Base-by-base conservation (phyloP, 2,329 filamentous ascomycete species). In the Fusarium luffae region DNA sequence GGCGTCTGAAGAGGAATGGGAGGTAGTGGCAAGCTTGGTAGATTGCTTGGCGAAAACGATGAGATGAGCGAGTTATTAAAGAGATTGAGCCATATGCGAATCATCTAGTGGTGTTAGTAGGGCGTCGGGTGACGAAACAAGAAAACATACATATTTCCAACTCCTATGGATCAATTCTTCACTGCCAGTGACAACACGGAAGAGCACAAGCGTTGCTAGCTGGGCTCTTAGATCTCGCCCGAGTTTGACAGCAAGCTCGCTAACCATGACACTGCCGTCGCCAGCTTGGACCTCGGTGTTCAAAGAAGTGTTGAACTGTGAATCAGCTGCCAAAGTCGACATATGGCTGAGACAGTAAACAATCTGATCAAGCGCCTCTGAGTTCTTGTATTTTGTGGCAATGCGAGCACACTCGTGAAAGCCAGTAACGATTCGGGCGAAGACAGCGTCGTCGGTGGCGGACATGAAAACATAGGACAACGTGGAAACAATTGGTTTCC, bases 401-500 rank as follows among this genome's bases (percentile, higher is more conserved):
- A 99, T 97, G 63, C 93, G 91, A 19, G 96, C 94, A 78, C 95
- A 98, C 79, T 99, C 95, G 74, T 97, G 93, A 76, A 99, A 99
- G 3, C 96, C 96, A 49, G 93, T 93, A 28, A 98, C 93, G 19
- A 99, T 92, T 63, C 96, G 89, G 37, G 93, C 93, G 77, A 97
- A 99, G 5, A 99, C 96, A 1, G 95, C 87, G 78, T 99, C 96
- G 76, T 99, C 97, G 1, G 94, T 97, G 18, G 97, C 97, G 37
- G 95, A 98, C 91, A 98, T 97, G 83, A 99, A 99, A 5, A 99
- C 96, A 77, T 98, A 99, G 14, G 96, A 97, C 57, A 99, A 84
- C 0, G 97, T 98, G 5, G 96, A 94, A 40, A 99, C 87, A 51
- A 99, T 94, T 0, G 97, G 95, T 77, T 89, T 94, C 96, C 97